Conservation (phyloP, 306 rosid genomes). For the Casuarina equisetifolia region DNA sequence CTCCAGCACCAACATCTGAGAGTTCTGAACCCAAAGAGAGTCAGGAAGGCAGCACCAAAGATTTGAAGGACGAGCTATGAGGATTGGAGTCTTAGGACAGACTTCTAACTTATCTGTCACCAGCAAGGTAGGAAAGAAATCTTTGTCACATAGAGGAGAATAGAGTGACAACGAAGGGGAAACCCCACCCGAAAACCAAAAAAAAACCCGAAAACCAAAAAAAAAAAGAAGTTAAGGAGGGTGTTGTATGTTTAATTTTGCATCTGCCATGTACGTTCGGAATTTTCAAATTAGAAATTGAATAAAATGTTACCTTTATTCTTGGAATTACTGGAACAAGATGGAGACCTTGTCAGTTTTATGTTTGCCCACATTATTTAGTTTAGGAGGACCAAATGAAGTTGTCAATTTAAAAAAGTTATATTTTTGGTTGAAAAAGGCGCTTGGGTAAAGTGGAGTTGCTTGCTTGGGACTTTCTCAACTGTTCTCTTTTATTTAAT, state of each 20-base stretch:
- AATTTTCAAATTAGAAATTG: not conserved
- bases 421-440: no score
- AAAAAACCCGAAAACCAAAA: not conserved
- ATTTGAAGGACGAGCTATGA: slow-evolving; percentile 83
- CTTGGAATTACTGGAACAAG: not conserved
- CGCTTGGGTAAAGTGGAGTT: no score
- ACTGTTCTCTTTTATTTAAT: no score
- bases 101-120: slow-evolving; percentile 25
- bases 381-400: no score
- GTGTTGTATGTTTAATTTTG: slow-evolving; percentile 19
- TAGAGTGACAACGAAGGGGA: slow-evolving; percentile 23
- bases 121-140: slow-evolving; percentile 24
- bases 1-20: slow-evolving; percentile 46
- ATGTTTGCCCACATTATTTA: no score
- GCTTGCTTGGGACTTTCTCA: no score
- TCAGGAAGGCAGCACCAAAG: slow-evolving; percentile 39
- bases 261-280: not conserved
- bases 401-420: no score
- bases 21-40: slow-evolving; percentile 52
- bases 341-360: no score
- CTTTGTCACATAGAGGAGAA: slow-evolving; percentile 27
- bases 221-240: slow-evolving; percentile 11
- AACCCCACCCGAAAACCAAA: slow-evolving; percentile 18
- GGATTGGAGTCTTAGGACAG: slow-evolving; percentile 13
- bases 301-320: slow-evolving; percentile 20